These are phyloP conservation scores for Raddia distichophylla DNA, from an alignment of 176 grass and related monocot genomes.

Conservation along the genomic window DNA sequence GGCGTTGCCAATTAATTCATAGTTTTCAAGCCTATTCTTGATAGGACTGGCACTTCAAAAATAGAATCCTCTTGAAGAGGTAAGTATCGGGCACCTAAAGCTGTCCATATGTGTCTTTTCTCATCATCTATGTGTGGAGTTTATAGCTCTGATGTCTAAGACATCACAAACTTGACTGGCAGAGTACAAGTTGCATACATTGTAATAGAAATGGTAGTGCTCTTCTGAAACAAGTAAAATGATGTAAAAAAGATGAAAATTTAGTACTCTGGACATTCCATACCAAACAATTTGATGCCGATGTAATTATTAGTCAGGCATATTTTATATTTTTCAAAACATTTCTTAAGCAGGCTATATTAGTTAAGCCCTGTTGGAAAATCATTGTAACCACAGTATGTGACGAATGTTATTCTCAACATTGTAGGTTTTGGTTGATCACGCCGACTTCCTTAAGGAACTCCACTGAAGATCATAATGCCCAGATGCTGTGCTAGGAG, in stretches of 20 bases:
- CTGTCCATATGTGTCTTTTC: not conserved
- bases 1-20: not conserved
- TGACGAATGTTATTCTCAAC: constrained; percentile 22
- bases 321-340: not conserved
- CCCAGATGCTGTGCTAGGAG: not conserved
- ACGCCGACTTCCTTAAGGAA: constrained; percentile 82
- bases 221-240: not conserved
- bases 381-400: not conserved
- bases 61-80: not conserved
- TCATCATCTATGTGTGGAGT: not conserved
- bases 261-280: not conserved
- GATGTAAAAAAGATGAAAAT: not conserved
- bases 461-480: constrained; percentile 48
- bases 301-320: not conserved
- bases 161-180: not conserved
- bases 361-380: not conserved
- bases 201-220: not conserved
- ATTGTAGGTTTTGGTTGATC: constrained; percentile 79
- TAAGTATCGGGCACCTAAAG: not conserved
- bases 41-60: not conserved
- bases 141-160: not conserved
- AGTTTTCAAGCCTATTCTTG: constrained; percentile 8
- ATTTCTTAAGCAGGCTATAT: not conserved
- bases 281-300: not conserved
- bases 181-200: not conserved